Evolutionary conservation across 2,329 filamentous ascomycete genomes (phyloP), one percentile per base, ranked within the genome.

Genomic region (Penicillium rolfsii): DNA sequence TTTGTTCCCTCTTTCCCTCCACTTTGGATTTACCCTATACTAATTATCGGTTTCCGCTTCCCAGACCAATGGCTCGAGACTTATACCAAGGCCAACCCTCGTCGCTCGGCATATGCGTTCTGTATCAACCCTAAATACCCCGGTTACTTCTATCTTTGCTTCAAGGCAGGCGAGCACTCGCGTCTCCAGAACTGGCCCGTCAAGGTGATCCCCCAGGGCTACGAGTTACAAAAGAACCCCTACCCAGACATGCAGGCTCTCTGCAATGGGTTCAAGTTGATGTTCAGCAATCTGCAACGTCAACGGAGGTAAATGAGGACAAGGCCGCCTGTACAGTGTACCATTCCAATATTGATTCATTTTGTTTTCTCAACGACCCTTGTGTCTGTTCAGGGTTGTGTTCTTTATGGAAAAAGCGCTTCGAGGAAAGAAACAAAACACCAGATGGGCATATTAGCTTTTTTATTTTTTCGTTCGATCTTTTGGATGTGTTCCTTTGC

Each of bases 191-290:
- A 87, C 50, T 93, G 94, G 89, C 87, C 88, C 5, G 91, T 99
- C 65, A 93, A 95, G 70, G 89, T 97, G 40, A 90, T 98, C 19
- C 95, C 95, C 2, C 91, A 96, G 71, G 95, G 91, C 5, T 99
- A 94, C 73, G 93, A 98, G 80, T 84, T 99, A 70, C 88, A 93
- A 79, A 91, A 90, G 67, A 90, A 91, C 67, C 86, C 89, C 55
- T 99, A 99, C 74, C 94, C 95, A 0, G 93, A 98, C 71, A 97
- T 98, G 91, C 86, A 90, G 68, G 92, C 93, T 52, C 82, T 99
- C 64, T 97, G 94, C 83, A 99, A 99, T 79, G 95, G 94, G 5
- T 98, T 98, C 84, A 98, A 98, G 83, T 78, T 94, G 72, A 83
- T 93, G 57, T 93, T 93, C 74, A 82, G 83, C 62, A 90, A 88